Percentiles rank a stretch among this genome's conserved stretches.
Conservation (phyloP, 352 stramenopile genomes). For the Pythium monospermum region DNA sequence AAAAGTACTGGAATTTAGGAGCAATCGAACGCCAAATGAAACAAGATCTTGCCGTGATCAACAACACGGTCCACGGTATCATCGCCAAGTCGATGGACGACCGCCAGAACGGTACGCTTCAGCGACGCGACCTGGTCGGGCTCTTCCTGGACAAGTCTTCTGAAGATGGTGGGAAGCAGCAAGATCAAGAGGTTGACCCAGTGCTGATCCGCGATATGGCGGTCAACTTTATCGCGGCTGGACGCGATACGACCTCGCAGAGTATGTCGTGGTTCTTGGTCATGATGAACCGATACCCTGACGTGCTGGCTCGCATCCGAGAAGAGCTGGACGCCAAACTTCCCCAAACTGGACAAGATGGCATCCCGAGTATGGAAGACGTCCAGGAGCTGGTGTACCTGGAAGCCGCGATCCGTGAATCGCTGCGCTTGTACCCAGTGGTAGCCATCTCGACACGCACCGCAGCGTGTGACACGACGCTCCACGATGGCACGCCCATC, state of each 20-base stretch:
- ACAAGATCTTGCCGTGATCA: slow-evolving; percentile 31
- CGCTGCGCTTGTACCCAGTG: slow-evolving; percentile 51
- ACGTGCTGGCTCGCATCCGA: slow-evolving; percentile 34
- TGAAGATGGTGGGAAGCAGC: too few relatives aligned
- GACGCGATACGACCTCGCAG: slow-evolving; percentile 67
- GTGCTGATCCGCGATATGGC: slow-evolving; percentile 61
- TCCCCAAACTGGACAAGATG: slow-evolving; percentile 15
- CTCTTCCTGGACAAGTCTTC: slow-evolving; percentile 38
- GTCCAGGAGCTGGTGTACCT: slow-evolving; percentile 49
- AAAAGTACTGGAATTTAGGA: slow-evolving; percentile 32
- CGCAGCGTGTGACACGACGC: slow-evolving; percentile 38
- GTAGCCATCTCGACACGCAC: slow-evolving; percentile 35
- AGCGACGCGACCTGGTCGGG: slow-evolving; percentile 30
- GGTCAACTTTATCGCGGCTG: slow-evolving; percentile 73
- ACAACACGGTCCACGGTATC: slow-evolving; percentile 27
- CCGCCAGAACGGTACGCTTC: slow-evolving; percentile 9
- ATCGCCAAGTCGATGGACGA: slow-evolving; percentile 28
- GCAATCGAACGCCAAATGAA: slow-evolving; percentile 24
- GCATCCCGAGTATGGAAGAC: slow-evolving; percentile 38
- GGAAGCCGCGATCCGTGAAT: slow-evolving; percentile 58
- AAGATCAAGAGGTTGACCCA: slow-evolving; percentile 16
- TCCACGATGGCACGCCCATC: slow-evolving; percentile 56
- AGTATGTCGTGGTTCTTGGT: slow-evolving; percentile 70
- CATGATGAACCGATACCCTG: slow-evolving; percentile 67
- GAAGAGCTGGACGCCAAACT: slow-evolving; percentile 36